Evolutionary conservation across 768 basidiomycete species (phyloP).

Genomic region (Suillus alpinus): DNA sequence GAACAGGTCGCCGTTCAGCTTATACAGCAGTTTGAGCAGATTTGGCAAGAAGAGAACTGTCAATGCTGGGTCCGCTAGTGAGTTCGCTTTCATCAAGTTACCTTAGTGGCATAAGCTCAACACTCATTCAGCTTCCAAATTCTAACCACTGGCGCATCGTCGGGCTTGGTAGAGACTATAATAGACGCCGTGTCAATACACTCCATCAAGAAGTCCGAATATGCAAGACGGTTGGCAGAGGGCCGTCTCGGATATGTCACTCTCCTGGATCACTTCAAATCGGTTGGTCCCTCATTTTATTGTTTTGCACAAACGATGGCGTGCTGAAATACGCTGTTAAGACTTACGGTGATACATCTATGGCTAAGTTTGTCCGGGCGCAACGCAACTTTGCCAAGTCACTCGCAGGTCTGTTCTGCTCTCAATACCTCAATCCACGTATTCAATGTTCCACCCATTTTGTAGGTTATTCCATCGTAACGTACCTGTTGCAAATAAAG

Average conservation of each 20-base stretch:
- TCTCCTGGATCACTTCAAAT: conserved; percentile 87
- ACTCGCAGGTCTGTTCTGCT: conserved; percentile 59
- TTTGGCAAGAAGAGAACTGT: conserved; percentile 94
- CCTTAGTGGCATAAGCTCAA: background rate
- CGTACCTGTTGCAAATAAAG: conserved; percentile 97
- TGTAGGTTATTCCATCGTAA: conserved; percentile 88
- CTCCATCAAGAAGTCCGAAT: conserved; percentile 98
- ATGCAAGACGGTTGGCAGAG: conserved; percentile 80
- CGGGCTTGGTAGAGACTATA: conserved; percentile 96
- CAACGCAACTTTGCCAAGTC: conserved; percentile 95
- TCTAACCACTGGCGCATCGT: conserved; percentile 87
- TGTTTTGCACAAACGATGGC: no score
- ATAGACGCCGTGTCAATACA: conserved; percentile 98
- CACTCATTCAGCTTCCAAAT: conserved; percentile 77
- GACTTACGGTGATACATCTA: conserved; percentile 89
- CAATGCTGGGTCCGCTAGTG: conserved; percentile 94
- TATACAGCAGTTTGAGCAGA: conserved; percentile 86
- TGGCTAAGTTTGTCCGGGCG: conserved; percentile 84
- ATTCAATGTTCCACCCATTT: background rate
- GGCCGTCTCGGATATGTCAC: conserved; percentile 86
- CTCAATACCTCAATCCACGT: background rate
- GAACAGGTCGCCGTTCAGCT: conserved; percentile 97
- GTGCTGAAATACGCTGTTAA: conserved; percentile 25
- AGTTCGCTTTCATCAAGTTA: conserved; percentile 16
- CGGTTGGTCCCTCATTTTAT: conserved; percentile 39